Base-by-base conservation (phyloP, 2,329 filamentous ascomycete genomes). In the Torrubiella hemipterigena region DNA sequence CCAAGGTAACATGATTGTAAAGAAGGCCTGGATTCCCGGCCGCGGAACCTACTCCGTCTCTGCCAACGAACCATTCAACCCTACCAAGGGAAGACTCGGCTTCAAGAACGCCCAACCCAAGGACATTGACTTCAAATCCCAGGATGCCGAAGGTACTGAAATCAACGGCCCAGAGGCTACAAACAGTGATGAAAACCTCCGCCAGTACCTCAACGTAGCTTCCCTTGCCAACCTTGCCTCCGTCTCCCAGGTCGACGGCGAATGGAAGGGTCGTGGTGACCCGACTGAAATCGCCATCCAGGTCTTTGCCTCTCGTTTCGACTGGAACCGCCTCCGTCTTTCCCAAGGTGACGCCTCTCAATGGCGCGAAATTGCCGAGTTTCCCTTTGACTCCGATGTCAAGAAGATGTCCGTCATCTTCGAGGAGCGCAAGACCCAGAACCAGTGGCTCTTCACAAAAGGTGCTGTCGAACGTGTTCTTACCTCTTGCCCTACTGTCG, bases 361-460 rank as follows among this genome's bases (percentile, higher is more conserved):
- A 17, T 78, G 72, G 72, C 58, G 55, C 14, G 62, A 78, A 41
- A 55, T 76, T 16, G 71, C 73, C 2, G 80, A 84, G 43, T 81
- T 79, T 36, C 79, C 77, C 0, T 85, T 84, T 39, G 79, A 84
- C 46, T 82, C 77, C 0, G 72, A 72, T 35, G 69, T 83, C 39
- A 85, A 84, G 59, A 80, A 77, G 44, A 84, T 84, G 79, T 80
- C 77, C 0, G 77, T 81, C 22, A 73, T 82, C 32, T 80, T 78
- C 49, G 46, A 63, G 26, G 51, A 65, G 15, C 43, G 42, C 11
- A 47, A 54, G 7, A 49, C 47, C 2, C 49, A 54, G 16, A 52
- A 59, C 32, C 59, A 61, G 40, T 62, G 54, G 50, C 56, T 73
- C 28, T 75, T 75, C 42, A 74, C 72, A 35, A 78, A 78, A 46